phyloP scores from a whole-genome alignment of 2,329 filamentous ascomycete species.

The Ophiostoma piceae region DNA sequence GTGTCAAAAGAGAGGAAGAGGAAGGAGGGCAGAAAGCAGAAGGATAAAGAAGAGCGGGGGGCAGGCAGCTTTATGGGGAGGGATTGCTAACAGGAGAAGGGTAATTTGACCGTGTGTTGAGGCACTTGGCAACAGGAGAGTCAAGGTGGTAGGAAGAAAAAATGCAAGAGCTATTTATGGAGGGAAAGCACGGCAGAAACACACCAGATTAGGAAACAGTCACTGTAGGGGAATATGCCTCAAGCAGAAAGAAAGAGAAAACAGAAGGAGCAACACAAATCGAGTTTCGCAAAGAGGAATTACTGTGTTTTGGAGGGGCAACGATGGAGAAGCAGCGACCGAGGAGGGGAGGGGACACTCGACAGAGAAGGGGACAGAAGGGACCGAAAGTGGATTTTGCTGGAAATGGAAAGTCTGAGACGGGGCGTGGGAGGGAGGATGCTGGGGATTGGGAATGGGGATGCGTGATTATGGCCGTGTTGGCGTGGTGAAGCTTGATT shows the following conservation, averaged over 20 bases:
- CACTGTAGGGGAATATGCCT: conserved; percentile 23
- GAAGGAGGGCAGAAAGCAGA: conserved; percentile 6
- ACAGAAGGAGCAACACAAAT: conserved; percentile 14
- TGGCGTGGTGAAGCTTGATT: conserved; percentile 11
- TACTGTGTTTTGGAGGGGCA: conserved; percentile 25
- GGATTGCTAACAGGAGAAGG: conserved; percentile 12
- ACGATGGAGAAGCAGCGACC: conserved; percentile 17
- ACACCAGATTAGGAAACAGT: conserved; percentile 9
- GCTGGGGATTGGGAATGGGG: not conserved
- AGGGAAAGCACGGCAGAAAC: not conserved
- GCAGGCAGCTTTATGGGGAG: conserved; percentile 18
- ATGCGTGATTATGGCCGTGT: conserved; percentile 22
- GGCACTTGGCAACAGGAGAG: conserved; percentile 15
- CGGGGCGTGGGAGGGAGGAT: not conserved
- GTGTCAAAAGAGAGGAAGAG: conserved; percentile 9
- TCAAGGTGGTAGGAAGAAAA: conserved; percentile 1
- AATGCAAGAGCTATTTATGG: conserved; percentile 15
- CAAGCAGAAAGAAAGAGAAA: conserved; percentile 19
- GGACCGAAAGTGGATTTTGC: conserved; percentile 11
- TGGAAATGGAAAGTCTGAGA: not conserved
- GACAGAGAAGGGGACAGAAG: conserved; percentile 3
- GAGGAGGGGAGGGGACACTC: conserved; percentile 1
- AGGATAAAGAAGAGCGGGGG: conserved; percentile 11
- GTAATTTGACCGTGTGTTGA: conserved; percentile 16
- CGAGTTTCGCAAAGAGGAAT: conserved; percentile 19